Base-by-base conservation (phyloP, 2,329 filamentous ascomycete genomes). In the Cordyceps cateniannulata region DNA sequence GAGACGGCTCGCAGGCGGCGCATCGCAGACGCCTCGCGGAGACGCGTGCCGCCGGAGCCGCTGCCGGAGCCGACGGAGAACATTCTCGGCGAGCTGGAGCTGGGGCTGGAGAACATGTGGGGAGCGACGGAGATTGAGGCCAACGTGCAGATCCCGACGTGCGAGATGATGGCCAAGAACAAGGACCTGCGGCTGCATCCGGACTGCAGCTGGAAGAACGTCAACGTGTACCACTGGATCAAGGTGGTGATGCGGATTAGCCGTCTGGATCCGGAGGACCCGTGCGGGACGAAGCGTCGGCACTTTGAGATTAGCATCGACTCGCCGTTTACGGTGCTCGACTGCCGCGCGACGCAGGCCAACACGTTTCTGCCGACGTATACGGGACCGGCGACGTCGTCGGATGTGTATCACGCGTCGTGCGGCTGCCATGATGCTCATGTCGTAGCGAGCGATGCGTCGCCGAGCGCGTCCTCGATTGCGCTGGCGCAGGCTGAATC, bases 291-390 rank as follows among this genome's bases (percentile, higher is more conserved):
- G 64, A 93, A 93, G 70, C 85, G 92, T 64, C 85, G 92, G 38
- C 93, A 96, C 71, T 97, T 96, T 66, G 93, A 97, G 73, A 96
- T 96, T 68, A 96, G 91, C 66, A 97, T 97, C 67, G 93, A 97
- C 74, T 96, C 92, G 1, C 93, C 93, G 1, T 93, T 97, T 71
- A 93, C 93, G 63, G 91, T 96, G 50, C 87, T 96, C 52, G 93
- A 93, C 64, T 97, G 93, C 76, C 90, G 90, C 64, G 92, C 93
- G n/a, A 96, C 91, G 0, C 90, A 95, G 71, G 88, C 90, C 54
- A 96, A 96, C 73, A 96, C 89, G 27, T 86, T 86, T 14, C 81
- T 96, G 12, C 93, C 93, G 0, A 89, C 90, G 18, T 97, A 97
- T 72, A 75, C 77, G 7, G 78, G 79, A 24, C 70, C 73, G 4